Base-by-base conservation (phyloP, 352 stramenopile species). In the Phytophthora palmivora region DNA sequence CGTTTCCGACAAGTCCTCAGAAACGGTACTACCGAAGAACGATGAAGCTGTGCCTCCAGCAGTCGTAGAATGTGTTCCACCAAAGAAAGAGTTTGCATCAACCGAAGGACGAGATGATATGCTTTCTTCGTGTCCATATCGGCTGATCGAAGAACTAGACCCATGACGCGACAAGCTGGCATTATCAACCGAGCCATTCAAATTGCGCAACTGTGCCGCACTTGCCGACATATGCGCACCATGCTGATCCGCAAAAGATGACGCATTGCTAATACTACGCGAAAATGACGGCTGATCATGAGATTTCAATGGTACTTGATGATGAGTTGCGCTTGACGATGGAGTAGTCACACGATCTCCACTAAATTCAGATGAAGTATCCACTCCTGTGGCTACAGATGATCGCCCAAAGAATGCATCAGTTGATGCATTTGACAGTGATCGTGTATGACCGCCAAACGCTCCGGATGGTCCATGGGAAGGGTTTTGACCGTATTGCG, bases 181-280 rank as follows among this genome's bases (percentile, higher is more conserved):
- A 30, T 58, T 54, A 18, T 78, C 72, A 4, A 63, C 30, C 8
- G 58, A 63, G 15, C 36, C 32, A 38, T 68, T 63, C 18, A 57
- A 59, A 37, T 69, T 49, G 34, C 52, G 49, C 21, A 38, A 44
- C 15, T 67, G 58, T 8, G 45, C n/a, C 24, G 53, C 34, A 30
- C 37, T 50, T 53, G 63, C 15, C 26, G 36, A 9, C 14, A 43
- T 16, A 24, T 63, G 49, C 14, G 42, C 19, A 52, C 37, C 21
- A 32, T 70, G 52, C 22, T 71, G 70, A 11, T 83, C 67, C 22
- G 49, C 53, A 59, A 74, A 63, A 11, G 70, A 79, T 39, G 72
- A 83, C 16, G 61, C 47, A 26, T 79, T 77, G 50, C 72, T 87
- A 16, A 34, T 57, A 58, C 44, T 68, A 4, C 66, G 66, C 32